Base-by-base conservation (phyloP, 768 basidiomycete genomes). In the Rhodosporidiobolus odoratus region DNA sequence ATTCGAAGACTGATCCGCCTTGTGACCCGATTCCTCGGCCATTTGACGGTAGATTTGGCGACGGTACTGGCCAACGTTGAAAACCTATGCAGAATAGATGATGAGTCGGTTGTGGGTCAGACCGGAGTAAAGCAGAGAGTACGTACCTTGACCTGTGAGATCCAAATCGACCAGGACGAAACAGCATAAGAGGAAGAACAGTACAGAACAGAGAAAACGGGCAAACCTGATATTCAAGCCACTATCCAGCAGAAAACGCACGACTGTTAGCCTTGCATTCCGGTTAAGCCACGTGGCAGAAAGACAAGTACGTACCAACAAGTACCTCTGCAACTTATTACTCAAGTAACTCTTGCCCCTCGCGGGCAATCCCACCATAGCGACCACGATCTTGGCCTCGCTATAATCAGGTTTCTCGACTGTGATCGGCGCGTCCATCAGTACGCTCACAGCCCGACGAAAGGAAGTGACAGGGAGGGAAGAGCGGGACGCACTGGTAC, bases 291-390 rank as follows among this genome's bases (percentile, higher is more conserved):
- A 48, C 9, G 34, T 32, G 40, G 35, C 21, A 37, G 3, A 23
- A 19, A 27, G 41, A 3, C 4, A 32, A 27, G 23, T 17, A 79
- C 85, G 73, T 73, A 92, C 95, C 80, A 91, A 90, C 50, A 99
- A 84, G 79, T 99, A 99, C 69, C 94, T 86, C 89, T 87, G 92
- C 71, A 99, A 86, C 81, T 95, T 98, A 81, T 99, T 99, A 79
- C 91, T 93, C 69, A 99, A 86, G 80, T 97, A 99, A 3, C 94
- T 97, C 81, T 99, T 99, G 25, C 96, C 96, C 67, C 96, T 84
- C 4, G 96, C 96, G n/a, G 96, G 96, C 53, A 99, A 81, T 37
- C 96, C 96, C 69, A 98, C 95, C 91, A 97, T 97, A 4, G 95
- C 95, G 17, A 98, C 85, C 12, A 99, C 92, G 74, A 99, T 96